phyloP scores from a whole-genome alignment of 2,329 filamentous ascomycete species.

The Ambrosiella beaveri region DNA sequence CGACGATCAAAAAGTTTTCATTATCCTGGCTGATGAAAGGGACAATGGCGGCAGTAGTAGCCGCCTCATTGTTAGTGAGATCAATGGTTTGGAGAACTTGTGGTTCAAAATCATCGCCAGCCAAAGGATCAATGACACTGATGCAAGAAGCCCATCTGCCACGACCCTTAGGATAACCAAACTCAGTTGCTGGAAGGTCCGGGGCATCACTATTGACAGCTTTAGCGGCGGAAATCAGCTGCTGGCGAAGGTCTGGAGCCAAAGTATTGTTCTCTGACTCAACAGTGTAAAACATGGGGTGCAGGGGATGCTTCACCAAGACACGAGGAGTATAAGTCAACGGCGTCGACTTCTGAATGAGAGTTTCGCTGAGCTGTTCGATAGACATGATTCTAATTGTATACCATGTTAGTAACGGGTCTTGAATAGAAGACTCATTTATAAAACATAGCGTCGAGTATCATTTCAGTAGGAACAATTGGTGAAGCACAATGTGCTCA shows the following conservation, averaged over 20 bases:
- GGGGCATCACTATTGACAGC: conserved; percentile 56
- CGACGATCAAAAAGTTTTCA: conserved; percentile 82
- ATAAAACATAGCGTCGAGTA: conserved; percentile 16
- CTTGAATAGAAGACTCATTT: conserved; percentile 6
- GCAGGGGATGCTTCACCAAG: conserved; percentile 73
- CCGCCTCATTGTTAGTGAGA: conserved; percentile 76
- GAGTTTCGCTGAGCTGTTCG: conserved; percentile 67
- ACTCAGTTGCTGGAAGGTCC: conserved; percentile 59
- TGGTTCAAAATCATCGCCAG: conserved; percentile 28
- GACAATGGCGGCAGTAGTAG: conserved; percentile 69
- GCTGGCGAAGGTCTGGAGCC: conserved; percentile 57
- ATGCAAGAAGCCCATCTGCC: conserved; percentile 95
- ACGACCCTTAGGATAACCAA: conserved; percentile 70
- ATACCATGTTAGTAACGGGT: conserved; percentile 20
- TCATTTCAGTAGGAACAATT: conserved; percentile 95
- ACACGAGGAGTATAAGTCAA: conserved; percentile 81
- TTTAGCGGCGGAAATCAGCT: conserved; percentile 54
- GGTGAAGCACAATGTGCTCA: conserved; percentile 35
- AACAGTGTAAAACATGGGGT: conserved; percentile 82
- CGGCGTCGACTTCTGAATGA: conserved; percentile 72
- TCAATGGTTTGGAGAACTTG: conserved; percentile 61
- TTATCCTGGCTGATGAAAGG: conserved; percentile 78
- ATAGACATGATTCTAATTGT: conserved; percentile 64
- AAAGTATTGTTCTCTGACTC: conserved; percentile 88
- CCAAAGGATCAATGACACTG: conserved; percentile 62